A percentile compares a stretch with the other conserved stretches of the same genome.
phyloP scores from a whole-genome alignment of 495 filamentous ascomycete species.

The Aspergillus bridgeri region DNA sequence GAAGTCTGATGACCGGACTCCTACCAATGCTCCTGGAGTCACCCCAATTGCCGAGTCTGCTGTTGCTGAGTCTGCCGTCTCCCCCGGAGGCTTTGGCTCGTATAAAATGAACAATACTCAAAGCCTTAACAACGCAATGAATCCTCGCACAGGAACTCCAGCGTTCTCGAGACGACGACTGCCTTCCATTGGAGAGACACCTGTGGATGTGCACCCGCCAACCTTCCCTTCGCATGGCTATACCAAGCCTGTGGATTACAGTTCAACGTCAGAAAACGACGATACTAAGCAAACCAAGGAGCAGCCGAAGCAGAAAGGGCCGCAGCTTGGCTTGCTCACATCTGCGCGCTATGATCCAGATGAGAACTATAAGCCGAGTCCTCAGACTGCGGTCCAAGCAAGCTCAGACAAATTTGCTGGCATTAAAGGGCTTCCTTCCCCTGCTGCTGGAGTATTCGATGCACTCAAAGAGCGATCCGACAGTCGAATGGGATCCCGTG shows the following conservation, averaged over 20 bases:
- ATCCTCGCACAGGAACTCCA: slow-evolving; percentile 71
- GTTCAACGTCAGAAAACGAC: slow-evolving; percentile 45
- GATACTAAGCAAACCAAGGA: slow-evolving; percentile 32
- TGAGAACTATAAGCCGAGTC: slow-evolving; percentile 41
- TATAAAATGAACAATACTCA: slow-evolving; percentile 58
- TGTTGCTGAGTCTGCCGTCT: slow-evolving; percentile 78
- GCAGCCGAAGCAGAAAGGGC: slow-evolving; percentile 25
- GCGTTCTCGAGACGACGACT: slow-evolving; percentile 66
- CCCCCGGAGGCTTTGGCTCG: slow-evolving; percentile 66
- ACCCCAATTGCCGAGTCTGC: slow-evolving; percentile 95
- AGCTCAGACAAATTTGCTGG: slow-evolving; percentile 35
- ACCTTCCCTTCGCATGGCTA: slow-evolving; percentile 38
- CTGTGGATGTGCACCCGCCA: slow-evolving; percentile 53
- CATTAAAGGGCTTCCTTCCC: slow-evolving; percentile 57
- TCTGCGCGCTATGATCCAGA: slow-evolving; percentile 50
- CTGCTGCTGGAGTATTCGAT: slow-evolving; percentile 52
- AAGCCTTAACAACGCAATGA: slow-evolving; percentile 63
- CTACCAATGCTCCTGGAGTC: slow-evolving; percentile 68
- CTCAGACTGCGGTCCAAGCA: slow-evolving; percentile 51
- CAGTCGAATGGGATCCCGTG: slow-evolving; percentile 67
- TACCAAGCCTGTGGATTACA: slow-evolving; percentile 44
- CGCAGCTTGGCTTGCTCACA: slow-evolving; percentile 39
- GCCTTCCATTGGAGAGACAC: slow-evolving; percentile 81
- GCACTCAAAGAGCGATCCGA: slow-evolving; percentile 55
- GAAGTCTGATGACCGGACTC: slow-evolving; percentile 66